Percentiles rank a stretch among this genome's conserved stretches.
These are phyloP conservation scores for Coemansia sp. DNA, from an alignment of 192 early-diverging fungal species.

Conservation along the genomic window DNA sequence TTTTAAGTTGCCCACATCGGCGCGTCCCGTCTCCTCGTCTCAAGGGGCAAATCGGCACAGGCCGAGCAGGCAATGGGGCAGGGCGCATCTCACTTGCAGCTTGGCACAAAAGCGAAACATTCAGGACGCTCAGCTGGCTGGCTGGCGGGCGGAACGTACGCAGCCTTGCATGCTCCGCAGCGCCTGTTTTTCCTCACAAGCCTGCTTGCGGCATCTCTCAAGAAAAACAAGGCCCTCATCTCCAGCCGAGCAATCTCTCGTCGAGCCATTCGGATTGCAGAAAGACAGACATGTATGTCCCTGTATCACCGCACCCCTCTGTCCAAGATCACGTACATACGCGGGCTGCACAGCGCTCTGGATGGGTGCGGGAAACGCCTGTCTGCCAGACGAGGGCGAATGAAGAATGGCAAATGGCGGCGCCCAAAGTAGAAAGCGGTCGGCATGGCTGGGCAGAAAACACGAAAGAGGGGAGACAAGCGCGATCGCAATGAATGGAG, in stretches of 20 bases:
- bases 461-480: background rate
- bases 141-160: background rate
- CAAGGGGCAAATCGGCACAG: conserved; percentile 2
- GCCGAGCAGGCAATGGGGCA: background rate
- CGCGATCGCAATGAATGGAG: background rate
- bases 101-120: conserved; percentile 5
- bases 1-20: conserved; percentile 9
- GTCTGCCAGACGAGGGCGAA: background rate
- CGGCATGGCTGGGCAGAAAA: conserved; percentile 2
- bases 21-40: conserved; percentile 11
- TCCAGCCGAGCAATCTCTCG: background rate
- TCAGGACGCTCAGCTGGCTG: background rate
- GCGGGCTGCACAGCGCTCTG: background rate
- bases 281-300: background rate
- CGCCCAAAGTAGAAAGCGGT: conserved; percentile 5
- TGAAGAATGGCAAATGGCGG: background rate
- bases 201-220: background rate
- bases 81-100: conserved; percentile 3
- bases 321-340: conserved; percentile 18
- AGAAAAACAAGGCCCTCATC: background rate
- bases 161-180: conserved; percentile 10
- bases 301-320: background rate
- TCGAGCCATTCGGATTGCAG: conserved; percentile 2
- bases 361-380: background rate
- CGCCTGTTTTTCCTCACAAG: conserved; percentile 3